Evolutionary conservation across 495 filamentous ascomycete genomes (phyloP), one percentile per base, ranked within the genome.

Genomic region (Schizothecium vesticola): DNA sequence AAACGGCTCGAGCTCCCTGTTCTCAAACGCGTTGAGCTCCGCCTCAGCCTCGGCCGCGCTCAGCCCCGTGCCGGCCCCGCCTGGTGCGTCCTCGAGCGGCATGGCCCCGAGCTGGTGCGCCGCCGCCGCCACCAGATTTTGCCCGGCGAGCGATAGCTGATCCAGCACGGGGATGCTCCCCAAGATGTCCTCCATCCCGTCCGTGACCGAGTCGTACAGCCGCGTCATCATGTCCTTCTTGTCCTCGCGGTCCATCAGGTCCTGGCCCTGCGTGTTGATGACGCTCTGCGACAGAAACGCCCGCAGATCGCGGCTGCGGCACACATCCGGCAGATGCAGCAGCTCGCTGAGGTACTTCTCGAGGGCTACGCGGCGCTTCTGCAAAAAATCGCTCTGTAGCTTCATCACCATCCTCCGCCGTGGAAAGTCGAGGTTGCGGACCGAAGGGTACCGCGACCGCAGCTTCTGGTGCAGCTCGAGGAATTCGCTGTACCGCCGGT

Each of bases 111-210:
- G 85, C 76, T 96, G 93, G 68, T 83, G 90, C 4, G 92, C 91
- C 9, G 94, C 92, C 23, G 93, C 92, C 8, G 92, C 92, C 36
- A 99, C 91, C 29, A 99, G 85, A 72, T 94, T 97, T 75, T 97
- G 93, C 0, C 94, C 93, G 6, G 95, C 92, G 3, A 94, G 84
- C 13, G 93, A 96, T 9, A 99, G 86, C 74, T 98, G 96, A 71
- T 98, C 96, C 13, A 99, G 86, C 0, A 98, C 92, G 5, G 95
- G 92, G 61, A 98, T 94, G 75, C 96, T 97, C 55, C 96, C 81
- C 56, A 99, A 82, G 62, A 98, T 93, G 71, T 99, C 95, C 79
- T 99, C 96, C 93, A 98, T 97, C 33, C 95, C 96, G 75, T 98
- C 94, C 3, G 94, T 88, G 59, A 99, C 93, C 3, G 93, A 97